A percentile compares a stretch with the other conserved stretches of the same genome.
Conservation (phyloP, 352 stramenopile species). For the Pythium coloratum region DNA sequence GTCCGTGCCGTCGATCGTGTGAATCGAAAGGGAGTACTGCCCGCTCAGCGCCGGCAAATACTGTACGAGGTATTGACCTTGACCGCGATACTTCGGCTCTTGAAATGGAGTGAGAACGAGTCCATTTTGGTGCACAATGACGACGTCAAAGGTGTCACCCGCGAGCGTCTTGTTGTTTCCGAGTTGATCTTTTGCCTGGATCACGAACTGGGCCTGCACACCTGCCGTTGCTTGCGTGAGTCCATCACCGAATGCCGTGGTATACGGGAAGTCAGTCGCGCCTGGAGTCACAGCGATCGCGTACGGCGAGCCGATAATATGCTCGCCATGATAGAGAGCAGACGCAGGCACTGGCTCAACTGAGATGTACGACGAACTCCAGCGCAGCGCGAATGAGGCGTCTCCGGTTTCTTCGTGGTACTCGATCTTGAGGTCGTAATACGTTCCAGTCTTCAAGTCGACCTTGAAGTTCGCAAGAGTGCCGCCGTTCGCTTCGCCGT, state of each 20-base stretch:
- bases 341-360: slow-evolving; percentile 82
- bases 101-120: slow-evolving; percentile 57
- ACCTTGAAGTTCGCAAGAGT: slow-evolving; percentile 75
- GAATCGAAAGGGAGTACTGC: slow-evolving; percentile 88
- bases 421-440: slow-evolving; percentile 94
- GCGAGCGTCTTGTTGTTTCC: slow-evolving; percentile 90
- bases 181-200: slow-evolving; percentile 93
- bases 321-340: slow-evolving; percentile 84
- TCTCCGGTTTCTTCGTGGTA: slow-evolving; percentile 93
- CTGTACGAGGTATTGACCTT: slow-evolving; percentile 89
- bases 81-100: slow-evolving; percentile 84
- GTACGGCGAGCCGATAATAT: slow-evolving; percentile 95
- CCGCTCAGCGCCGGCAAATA: slow-evolving; percentile 88
- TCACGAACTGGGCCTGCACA: slow-evolving; percentile 87
- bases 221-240: slow-evolving; percentile 79
- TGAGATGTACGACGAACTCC: slow-evolving; percentile 91
- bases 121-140: slow-evolving; percentile 47
- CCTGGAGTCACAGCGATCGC: slow-evolving; percentile 87
- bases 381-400: slow-evolving; percentile 87
- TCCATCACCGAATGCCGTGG: slow-evolving; percentile 85
- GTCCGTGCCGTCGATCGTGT: slow-evolving; percentile 89
- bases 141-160: slow-evolving; percentile 78
- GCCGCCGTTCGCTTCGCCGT: slow-evolving; percentile 34
- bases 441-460: slow-evolving; percentile 61
- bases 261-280: slow-evolving; percentile 95